These are phyloP conservation scores for Metahyphopichia silvanorum DNA, from an alignment of 805 yeast species.

Conservation along the genomic window DNA sequence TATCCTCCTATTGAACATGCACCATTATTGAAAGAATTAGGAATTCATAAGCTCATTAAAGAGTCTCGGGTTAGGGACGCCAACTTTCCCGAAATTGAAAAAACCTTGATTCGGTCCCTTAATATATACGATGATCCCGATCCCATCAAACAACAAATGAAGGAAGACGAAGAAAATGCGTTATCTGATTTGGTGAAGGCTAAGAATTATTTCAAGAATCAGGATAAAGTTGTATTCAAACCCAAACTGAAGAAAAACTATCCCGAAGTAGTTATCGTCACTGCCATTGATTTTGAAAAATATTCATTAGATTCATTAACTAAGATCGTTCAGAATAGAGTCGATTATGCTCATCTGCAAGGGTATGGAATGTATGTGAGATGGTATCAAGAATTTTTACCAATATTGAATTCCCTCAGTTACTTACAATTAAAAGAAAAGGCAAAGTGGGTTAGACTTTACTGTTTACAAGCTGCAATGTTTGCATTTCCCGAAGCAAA, in stretches of 20 bases:
- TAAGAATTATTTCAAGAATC: slow-evolving; percentile 58
- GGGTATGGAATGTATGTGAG: slow-evolving; percentile 81
- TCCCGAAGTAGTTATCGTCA: slow-evolving; percentile 74
- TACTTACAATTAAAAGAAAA: slow-evolving; percentile 40
- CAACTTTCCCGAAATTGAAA: slow-evolving; percentile 35
- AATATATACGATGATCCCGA: slow-evolving; percentile 44
- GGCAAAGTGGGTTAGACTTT: slow-evolving; percentile 61
- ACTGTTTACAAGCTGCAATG: slow-evolving; percentile 81
- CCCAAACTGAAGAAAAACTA: slow-evolving; percentile 33
- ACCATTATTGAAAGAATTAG: slow-evolving; percentile 54
- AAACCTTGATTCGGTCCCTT: slow-evolving; percentile 29
- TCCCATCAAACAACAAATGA: slow-evolving; percentile 26
- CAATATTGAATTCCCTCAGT: slow-evolving; percentile 45
- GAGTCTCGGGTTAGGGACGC: slow-evolving; percentile 47
- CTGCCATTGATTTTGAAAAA: slow-evolving; percentile 72
- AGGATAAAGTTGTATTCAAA: slow-evolving; percentile 55
- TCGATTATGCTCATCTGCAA: slow-evolving; percentile 81
- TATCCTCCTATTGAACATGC: slow-evolving; percentile 79
- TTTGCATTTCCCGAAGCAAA: slow-evolving; percentile 88
- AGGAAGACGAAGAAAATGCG: slow-evolving; percentile 48
- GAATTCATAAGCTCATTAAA: slow-evolving; percentile 49
- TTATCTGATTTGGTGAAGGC: slow-evolving; percentile 42
- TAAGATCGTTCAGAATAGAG: slow-evolving; percentile 77
- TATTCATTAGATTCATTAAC: slow-evolving; percentile 59
- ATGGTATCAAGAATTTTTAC: slow-evolving; percentile 81